A percentile compares a stretch with the other conserved stretches of the same genome.
Evolutionary conservation across 2,329 filamentous ascomycete species (phyloP).

Genomic region (Pestalotiopsis fici): DNA sequence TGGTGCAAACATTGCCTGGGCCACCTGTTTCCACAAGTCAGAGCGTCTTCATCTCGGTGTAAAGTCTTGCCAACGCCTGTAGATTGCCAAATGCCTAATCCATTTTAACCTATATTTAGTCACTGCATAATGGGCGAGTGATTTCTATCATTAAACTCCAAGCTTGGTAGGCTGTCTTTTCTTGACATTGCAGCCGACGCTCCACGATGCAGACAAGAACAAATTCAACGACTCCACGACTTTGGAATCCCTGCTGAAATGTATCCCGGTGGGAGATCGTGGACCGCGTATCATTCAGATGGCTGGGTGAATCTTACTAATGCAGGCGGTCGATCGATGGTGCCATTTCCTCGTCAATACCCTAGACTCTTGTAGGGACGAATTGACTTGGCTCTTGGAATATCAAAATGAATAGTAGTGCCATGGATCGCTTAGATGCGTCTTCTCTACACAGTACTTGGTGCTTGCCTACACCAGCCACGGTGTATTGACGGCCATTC

Average conservation of each 20-base stretch:
- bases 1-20: too few relatives aligned
- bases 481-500: background rate
- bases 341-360: background rate
- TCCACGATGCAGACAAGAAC: background rate
- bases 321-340: background rate
- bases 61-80: too few relatives aligned
- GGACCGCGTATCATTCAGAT: background rate
- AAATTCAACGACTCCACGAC: background rate
- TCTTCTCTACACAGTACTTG: too few relatives aligned
- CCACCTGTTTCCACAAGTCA: too few relatives aligned
- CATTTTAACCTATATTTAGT: too few relatives aligned
- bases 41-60: too few relatives aligned
- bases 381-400: background rate
- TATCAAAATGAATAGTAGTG: background rate
- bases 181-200: background rate
- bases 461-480: background rate
- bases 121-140: too few relatives aligned
- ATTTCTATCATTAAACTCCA: background rate
- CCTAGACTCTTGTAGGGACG: background rate
- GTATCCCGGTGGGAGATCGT: background rate
- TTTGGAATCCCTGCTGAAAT: background rate
- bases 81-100: too few relatives aligned
- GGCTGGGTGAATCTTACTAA: background rate
- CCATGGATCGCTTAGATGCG: background rate
- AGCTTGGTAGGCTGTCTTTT: background rate